Conservation (phyloP, 441 rosid genomes). For the Metrosideros polymorpha region DNA sequence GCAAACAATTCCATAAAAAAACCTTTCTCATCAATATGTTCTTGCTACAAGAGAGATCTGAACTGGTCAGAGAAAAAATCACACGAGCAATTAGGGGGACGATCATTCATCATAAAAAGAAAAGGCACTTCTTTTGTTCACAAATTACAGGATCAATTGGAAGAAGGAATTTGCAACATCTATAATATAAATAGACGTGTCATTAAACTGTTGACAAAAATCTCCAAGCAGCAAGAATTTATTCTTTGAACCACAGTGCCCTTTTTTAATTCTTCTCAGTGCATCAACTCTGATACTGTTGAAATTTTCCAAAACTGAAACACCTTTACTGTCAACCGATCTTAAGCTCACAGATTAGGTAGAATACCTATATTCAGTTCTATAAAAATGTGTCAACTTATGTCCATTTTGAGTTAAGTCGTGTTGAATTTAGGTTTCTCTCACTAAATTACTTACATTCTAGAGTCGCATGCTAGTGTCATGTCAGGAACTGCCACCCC, state of each 20-base stretch:
- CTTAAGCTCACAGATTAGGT: background rate
- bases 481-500: background rate
- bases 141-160: background rate
- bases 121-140: background rate
- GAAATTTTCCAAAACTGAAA: background rate
- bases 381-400: background rate
- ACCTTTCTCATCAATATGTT: background rate
- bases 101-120: background rate
- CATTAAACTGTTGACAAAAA: background rate
- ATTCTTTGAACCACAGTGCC: background rate
- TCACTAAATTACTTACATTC: background rate
- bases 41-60: background rate
- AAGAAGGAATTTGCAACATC: background rate
- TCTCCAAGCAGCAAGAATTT: background rate
- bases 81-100: background rate
- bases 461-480: background rate
- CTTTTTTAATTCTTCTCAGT: background rate
- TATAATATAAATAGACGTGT: background rate
- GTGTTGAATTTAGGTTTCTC: background rate
- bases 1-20: conserved; percentile 10
- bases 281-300: background rate
- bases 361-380: background rate
- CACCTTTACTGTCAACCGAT: background rate
- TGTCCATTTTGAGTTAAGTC: background rate
- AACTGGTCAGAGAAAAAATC: background rate